These are phyloP conservation scores for Omphalotus olearius DNA, from an alignment of 1,284 basidiomycete genomes.

Conservation along the genomic window DNA sequence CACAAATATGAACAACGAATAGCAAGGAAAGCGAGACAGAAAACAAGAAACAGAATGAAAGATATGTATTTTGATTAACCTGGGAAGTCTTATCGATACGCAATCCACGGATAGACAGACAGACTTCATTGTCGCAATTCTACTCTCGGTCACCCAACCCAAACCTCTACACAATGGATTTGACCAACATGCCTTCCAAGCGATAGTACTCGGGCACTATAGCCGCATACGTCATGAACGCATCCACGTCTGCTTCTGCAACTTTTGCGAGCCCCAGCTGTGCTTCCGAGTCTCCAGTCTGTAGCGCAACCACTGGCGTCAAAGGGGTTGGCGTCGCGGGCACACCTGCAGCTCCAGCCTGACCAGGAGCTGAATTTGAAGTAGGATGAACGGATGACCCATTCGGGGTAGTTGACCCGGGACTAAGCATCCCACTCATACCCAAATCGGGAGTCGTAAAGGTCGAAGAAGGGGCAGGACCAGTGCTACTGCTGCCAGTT, in stretches of 20 bases:
- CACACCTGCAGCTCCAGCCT: constrained; percentile 21
- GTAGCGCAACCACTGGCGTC: constrained; percentile 63
- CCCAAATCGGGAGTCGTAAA: neutral
- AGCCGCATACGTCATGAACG: constrained; percentile 78
- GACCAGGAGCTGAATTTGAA: neutral
- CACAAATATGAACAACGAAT: too few relatives aligned
- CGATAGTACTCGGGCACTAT: constrained; percentile 80
- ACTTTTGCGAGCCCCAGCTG: constrained; percentile 76
- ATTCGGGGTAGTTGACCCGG: constrained; percentile 1
- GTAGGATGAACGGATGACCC: too few relatives aligned
- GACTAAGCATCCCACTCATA: constrained; percentile 11
- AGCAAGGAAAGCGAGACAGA: too few relatives aligned
- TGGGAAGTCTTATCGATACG: too few relatives aligned
- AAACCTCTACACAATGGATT: constrained; percentile 22
- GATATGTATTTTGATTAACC: too few relatives aligned
- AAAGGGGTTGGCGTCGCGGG: constrained; percentile 48
- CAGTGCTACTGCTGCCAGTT: constrained; percentile 3
- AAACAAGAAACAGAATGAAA: too few relatives aligned
- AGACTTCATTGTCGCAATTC: neutral
- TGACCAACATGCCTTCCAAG: constrained; percentile 70
- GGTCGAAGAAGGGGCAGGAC: constrained; percentile 10
- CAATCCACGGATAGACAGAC: too few relatives aligned
- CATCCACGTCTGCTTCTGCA: constrained; percentile 76
- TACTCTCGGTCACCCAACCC: neutral
- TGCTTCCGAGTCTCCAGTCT: constrained; percentile 64